These are phyloP conservation scores for Ustilago cynodontis DNA, from an alignment of 1,284 basidiomycete genomes.

Conservation along the genomic window DNA sequence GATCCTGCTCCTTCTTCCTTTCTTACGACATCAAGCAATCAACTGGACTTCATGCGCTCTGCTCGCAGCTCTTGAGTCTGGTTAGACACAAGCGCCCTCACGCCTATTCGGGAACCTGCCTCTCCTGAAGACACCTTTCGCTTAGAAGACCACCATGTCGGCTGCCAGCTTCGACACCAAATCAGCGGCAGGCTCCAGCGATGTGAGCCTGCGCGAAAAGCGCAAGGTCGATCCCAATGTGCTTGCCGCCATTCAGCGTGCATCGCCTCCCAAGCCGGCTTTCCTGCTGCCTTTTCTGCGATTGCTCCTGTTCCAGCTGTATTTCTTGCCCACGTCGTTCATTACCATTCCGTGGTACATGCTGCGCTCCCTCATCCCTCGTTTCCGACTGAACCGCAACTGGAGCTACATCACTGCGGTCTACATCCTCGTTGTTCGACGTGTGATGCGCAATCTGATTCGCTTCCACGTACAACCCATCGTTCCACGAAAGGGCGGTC, in stretches of 20 bases:
- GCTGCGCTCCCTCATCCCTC: slow-evolving; percentile 52
- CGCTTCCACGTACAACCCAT: slow-evolving; percentile 63
- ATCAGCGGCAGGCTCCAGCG: slow-evolving; percentile 19
- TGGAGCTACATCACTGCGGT: slow-evolving; percentile 58
- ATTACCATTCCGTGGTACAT: slow-evolving; percentile 54
- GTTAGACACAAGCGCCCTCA: not conserved
- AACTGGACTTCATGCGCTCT: not conserved
- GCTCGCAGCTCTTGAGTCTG: not conserved
- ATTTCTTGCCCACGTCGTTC: slow-evolving; percentile 57
- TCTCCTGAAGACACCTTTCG: not conserved
- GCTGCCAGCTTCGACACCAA: slow-evolving; percentile 17
- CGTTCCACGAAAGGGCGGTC: slow-evolving; percentile 59
- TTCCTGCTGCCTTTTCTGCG: slow-evolving; percentile 44
- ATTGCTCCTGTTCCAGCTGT: slow-evolving; percentile 58
- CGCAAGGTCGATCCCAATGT: slow-evolving; percentile 50
- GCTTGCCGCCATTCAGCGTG: slow-evolving; percentile 37
- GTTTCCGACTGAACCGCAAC: slow-evolving; percentile 44
- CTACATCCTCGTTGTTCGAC: slow-evolving; percentile 53
- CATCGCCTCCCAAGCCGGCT: slow-evolving; percentile 36
- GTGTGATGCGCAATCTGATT: slow-evolving; percentile 57
- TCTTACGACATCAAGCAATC: not conserved
- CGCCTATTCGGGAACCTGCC: not conserved
- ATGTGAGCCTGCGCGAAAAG: slow-evolving; percentile 21
- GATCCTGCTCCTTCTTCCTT: not conserved
- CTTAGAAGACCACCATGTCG: slow-evolving; percentile 18